Conservation (phyloP, 192 early-diverging fungal species). For the Backusella mclennaniae region DNA sequence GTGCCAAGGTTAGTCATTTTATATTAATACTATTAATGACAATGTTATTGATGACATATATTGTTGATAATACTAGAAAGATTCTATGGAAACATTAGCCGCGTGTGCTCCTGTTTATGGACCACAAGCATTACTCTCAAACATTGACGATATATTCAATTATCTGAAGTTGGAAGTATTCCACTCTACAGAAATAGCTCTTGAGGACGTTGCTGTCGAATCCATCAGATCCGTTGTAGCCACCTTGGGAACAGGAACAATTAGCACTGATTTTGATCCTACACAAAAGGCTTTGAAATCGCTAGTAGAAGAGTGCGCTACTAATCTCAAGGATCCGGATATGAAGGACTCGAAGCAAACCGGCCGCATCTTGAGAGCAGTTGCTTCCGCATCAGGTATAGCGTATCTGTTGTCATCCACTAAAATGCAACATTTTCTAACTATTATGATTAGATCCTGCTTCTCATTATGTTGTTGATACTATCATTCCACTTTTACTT, state of each 20-base stretch:
- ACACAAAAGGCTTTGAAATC: conserved; percentile 49
- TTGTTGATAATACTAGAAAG: conserved; percentile 48
- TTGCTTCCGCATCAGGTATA: conserved; percentile 59
- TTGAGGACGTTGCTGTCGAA: conserved; percentile 66
- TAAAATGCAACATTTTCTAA: not conserved
- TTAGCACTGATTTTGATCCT: conserved; percentile 44
- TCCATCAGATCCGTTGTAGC: conserved; percentile 60
- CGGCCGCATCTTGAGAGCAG: conserved; percentile 62
- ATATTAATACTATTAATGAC: not conserved
- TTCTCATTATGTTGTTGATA: conserved; percentile 53
- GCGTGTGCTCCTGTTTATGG: conserved; percentile 79
- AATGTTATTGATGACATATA: not conserved
- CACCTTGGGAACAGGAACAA: conserved; percentile 52
- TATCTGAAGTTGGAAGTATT: conserved; percentile 74
- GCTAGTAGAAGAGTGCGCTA: conserved; percentile 54
- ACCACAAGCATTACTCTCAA: conserved; percentile 58
- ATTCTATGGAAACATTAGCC: conserved; percentile 88
- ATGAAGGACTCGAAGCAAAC: conserved; percentile 66
- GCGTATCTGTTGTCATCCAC: not conserved
- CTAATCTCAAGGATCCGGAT: conserved; percentile 61
- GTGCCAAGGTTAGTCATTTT: conserved; percentile 71
- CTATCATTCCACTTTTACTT: conserved; percentile 62
- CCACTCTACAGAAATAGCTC: conserved; percentile 69
- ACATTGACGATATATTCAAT: conserved; percentile 75
- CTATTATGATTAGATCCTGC: conserved; percentile 51